Evolutionary conservation across 2,329 filamentous ascomycete species (phyloP), one percentile per base, ranked within the genome.

Genomic region (Boeremia lycopersici): DNA sequence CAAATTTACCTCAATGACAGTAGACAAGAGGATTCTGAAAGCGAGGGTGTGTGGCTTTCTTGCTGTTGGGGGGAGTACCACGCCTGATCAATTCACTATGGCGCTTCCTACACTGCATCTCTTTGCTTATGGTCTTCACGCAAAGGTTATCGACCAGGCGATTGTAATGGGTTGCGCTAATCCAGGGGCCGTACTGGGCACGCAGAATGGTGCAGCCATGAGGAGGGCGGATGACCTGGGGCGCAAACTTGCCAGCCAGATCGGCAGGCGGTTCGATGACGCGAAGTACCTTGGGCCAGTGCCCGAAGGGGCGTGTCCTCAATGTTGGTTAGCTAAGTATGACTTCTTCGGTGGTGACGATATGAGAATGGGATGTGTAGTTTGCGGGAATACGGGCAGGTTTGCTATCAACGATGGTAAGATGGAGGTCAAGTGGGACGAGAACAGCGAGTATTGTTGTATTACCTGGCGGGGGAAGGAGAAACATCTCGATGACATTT

Each of bases 401-500:
- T 45, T 51, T 17, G 17, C 39, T 4, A 26, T 51, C 12, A 11
- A n/a, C 0, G 33, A n/a, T 2, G 49, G 35, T 1, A 52, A 36
- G 26, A 38, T 58, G 3, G 15, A 13, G 17, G 39, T 44, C 11
- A 7, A 35, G 42, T 58, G 56, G 31, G 31, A 33, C 13, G 31
- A 33, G 31, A 33, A 33, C 31, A 33, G 31, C 31, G 31, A 33
- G 31, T 33, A 33, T 45, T 55, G 51, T 26, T 58, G 56, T 34
- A 51, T 58, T 28, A 48, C 42, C 33, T 55, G 53, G 56, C 42
- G 40, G 17, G 56, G 56, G 9, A 58, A 58, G 47, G 11, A 55
- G 43, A 58, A 58, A 39, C 56, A 58, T 40, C 25, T 58, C 17
- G 51, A 58, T 31, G 56, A 58, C 15, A 58, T 58, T 12, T 58